These are phyloP conservation scores for Lipomyces mesembrius DNA, from an alignment of 805 yeast genomes.

Conservation along the genomic window DNA sequence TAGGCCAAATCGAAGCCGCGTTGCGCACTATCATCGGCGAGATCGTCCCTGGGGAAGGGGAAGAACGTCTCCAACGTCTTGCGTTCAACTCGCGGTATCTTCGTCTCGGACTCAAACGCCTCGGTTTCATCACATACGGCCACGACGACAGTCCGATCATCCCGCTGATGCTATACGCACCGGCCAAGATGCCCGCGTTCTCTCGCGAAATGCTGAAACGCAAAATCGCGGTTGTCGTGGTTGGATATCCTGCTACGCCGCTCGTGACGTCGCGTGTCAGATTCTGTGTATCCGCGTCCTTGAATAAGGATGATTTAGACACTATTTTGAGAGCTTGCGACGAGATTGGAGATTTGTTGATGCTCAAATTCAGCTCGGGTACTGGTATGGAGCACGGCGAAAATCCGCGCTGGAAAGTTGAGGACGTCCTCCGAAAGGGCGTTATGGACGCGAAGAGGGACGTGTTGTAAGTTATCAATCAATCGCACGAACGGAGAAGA, in stretches of 20 bases:
- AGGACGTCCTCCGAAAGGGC: constrained; percentile 73
- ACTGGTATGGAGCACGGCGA: constrained; percentile 59
- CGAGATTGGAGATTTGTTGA: constrained; percentile 76
- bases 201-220: constrained; percentile 78
- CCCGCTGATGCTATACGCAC: constrained; percentile 84
- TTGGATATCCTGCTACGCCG: constrained; percentile 98
- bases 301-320: constrained; percentile 94
- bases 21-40: constrained; percentile 79
- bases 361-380: constrained; percentile 78
- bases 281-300: constrained; percentile 87
- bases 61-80: constrained; percentile 85
- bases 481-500: neutral
- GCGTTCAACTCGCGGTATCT: constrained; percentile 95
- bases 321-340: constrained; percentile 68
- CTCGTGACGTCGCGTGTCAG: constrained; percentile 87
- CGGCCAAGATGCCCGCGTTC: constrained; percentile 92
- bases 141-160: constrained; percentile 96
- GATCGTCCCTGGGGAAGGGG: constrained; percentile 89
- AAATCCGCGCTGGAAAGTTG: constrained; percentile 76
- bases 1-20: constrained; percentile 84
- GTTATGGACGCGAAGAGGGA: constrained; percentile 57
- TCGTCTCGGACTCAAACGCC: constrained; percentile 83
- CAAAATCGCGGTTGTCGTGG: constrained; percentile 92
- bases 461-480: constrained; percentile 7
- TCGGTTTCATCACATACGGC: constrained; percentile 94